Base-by-base conservation (phyloP, 2,329 filamentous ascomycete species). In the Pestalotiopsis sp. region DNA sequence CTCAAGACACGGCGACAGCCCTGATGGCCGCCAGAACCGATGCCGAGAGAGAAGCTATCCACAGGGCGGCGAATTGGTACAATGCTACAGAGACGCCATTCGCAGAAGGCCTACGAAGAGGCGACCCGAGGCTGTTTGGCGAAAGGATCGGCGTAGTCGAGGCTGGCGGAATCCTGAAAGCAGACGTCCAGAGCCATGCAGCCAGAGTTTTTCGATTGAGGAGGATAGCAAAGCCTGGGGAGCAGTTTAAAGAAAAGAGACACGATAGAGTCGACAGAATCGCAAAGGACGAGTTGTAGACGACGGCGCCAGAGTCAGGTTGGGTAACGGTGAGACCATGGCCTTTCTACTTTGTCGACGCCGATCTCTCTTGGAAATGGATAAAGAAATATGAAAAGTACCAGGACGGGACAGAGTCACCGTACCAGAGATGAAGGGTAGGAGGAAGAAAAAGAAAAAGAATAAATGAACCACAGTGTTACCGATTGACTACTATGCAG, bases 221-320 rank as follows among this genome's bases (percentile, higher is more conserved):
- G 25, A 65, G 71, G 14, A 72, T 73, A 3, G 68, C 65, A 3
- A 68, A 70, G 38, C 56, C 61, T 4, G 71, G 72, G 3, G 71
- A 73, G n/a, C 67, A 68, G 14, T 72, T 72, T 66, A 73, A 73
- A 66, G 67, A 68, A 1, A 73, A 73, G 66, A 71, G 71, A 25
- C 70, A 69, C 11, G 70, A 72, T 41, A 67, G 68, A 11, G 61
- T 68, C n/a, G 66, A 72, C 27, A 66, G 68, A 11, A 64, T 68
- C n/a, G 66, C 64, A 14, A 73, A 73, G 36, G 72, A 73, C n/a
- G 71, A 73, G 64, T 58, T 73, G 20, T 71, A 66, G 52, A 39
- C 14, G 31, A 60, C 14, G 14, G 20, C 5, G 13, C 3, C 11
- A 11, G 17, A 52, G 45, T n/a, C 2, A 6, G 17, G 20, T 52